Evolutionary conservation across 208 protist genomes (phyloP), one percentile per base, ranked within the genome.

Genomic region (Trypanosoma theileri): DNA sequence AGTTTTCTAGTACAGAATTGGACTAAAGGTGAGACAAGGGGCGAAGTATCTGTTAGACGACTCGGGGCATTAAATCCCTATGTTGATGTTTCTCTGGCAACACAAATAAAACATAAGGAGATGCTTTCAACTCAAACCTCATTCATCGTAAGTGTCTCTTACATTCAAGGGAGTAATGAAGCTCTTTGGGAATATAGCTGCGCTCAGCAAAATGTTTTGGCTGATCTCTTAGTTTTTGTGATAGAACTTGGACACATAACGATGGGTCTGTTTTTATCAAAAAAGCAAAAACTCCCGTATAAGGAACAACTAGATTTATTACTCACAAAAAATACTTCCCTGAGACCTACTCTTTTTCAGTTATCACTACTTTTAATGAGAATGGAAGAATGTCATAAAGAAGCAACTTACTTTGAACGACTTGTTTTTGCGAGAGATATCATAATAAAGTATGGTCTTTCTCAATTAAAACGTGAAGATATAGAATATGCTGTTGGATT

Each of bases 1-100:
- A 92, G 82, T 71, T 90, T 86, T 75, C 74, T 95, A 13, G 62
- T 93, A 42, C 89, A 91, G 69, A 64, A 66, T 19, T 71, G 26
- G 31, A 14, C 53, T 19, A 8, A 35, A 16, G 46, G 57, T 31
- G 57, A 60, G 16, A 50, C 40, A 42, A 50, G 45, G 51, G 78
- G 55, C 17, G 57, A 62, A 16, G 63, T 51, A 10, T 69, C 56
- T n/a, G 48, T 52, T n/a, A 21, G 26, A 45, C 31, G 56, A 50
- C 70, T 75, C 16, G 44, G 58, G n/a, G 35, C 55, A 40, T 57
- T 75, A 35, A 75, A 75, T 51, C 70, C 70, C 12, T 64, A 70
- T 48, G 69, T 74, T 41, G n/a, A 42, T 17, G 70, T 75, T 19
- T 7, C 1, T 21, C 9, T 66, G n/a, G n/a, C 28, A 7, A 11